Evolutionary conservation across 768 basidiomycete species (phyloP).

Genomic region (Rhizopogon sp.): DNA sequence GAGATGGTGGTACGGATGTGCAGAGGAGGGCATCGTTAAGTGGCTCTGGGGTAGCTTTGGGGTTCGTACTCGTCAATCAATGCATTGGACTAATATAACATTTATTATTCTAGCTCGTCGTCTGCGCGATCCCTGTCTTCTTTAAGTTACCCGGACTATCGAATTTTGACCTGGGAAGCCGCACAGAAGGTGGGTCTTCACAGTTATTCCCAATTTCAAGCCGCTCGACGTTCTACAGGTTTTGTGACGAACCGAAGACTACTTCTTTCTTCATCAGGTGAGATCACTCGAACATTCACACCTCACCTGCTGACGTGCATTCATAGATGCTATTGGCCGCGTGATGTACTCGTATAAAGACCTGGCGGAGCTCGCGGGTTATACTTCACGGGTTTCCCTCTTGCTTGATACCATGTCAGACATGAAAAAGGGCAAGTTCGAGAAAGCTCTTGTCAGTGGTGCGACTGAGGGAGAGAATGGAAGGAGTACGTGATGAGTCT

Average conservation of each 20-base stretch:
- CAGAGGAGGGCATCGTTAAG: slow-evolving; percentile 95
- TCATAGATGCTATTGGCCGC: slow-evolving; percentile 83
- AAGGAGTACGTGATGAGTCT: slow-evolving; percentile 47
- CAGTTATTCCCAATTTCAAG: not conserved
- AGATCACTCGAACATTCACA: slow-evolving; percentile 9
- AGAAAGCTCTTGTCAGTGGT: slow-evolving; percentile 82
- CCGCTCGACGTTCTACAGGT: slow-evolving; percentile 37
- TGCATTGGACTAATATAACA: slow-evolving; percentile 1
- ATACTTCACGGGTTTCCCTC: slow-evolving; percentile 86
- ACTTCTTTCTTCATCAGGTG: slow-evolving; percentile 80
- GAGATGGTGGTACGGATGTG: slow-evolving; percentile 85
- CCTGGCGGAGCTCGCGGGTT: slow-evolving; percentile 91
- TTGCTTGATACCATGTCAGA: slow-evolving; percentile 90
- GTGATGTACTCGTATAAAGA: slow-evolving; percentile 99
- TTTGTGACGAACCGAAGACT: slow-evolving; percentile 96
- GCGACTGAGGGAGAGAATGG: slow-evolving; percentile 70
- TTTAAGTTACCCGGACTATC: slow-evolving; percentile 73
- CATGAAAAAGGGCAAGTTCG: slow-evolving; percentile 75
- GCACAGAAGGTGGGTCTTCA: slow-evolving; percentile 71
- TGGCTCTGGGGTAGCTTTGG: slow-evolving; percentile 97
- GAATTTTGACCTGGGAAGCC: slow-evolving; percentile 67
- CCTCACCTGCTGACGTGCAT: not conserved
- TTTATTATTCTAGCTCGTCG: slow-evolving; percentile 49
- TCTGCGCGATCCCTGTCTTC: slow-evolving; percentile 94
- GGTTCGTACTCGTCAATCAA: slow-evolving; percentile 37